Evolutionary conservation across 1,284 basidiomycete genomes (phyloP), one percentile per base, ranked within the genome.

Genomic region (Grifola frondosa): DNA sequence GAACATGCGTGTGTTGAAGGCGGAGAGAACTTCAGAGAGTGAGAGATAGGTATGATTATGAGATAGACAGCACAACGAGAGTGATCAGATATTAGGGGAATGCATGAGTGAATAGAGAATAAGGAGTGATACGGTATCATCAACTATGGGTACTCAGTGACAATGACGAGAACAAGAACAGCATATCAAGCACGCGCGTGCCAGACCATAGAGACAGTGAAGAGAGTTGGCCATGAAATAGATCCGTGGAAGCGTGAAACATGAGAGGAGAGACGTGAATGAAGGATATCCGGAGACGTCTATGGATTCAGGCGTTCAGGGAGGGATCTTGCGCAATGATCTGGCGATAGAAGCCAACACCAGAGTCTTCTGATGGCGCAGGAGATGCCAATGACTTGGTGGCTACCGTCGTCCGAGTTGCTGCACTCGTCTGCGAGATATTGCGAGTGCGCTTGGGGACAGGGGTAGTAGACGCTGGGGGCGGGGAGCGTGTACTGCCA

Each of bases 351-450:
- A 90, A 64, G 49, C 84, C 86, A 53, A 90, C 84, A 52, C 84
- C 85, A 42, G 88, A 90, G 62, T 90, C 87, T 61, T 90, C 87
- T 29, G 84, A 88, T n/a, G 82, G 85, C 24, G 83, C 84, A 45
- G 87, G 86, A 8, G 85, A 88, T 13, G 77, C 68, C 23, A 86
- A 68, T 24, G 70, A 63, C 62, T 84, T 85, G 37, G 68, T 66
- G 31, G 70, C 63, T 24, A 66, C 54, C 1, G 64, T 61, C 10
- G 69, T 64, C 25, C 66, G 63, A 9, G 74, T 70, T 12, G 73
- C 72, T 15, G 75, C 67, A 53, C 81, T 84, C 9, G 77, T 82
- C 60, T 86, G 83, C n/a, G 85, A 88, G 2, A 69, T 76, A 59
- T 88, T 86, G 21, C 86, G 75, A 23, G 75, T 56, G 21, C 86